phyloP scores from a whole-genome alignment of 2,329 filamentous ascomycete species.

The Thelonectria olida region DNA sequence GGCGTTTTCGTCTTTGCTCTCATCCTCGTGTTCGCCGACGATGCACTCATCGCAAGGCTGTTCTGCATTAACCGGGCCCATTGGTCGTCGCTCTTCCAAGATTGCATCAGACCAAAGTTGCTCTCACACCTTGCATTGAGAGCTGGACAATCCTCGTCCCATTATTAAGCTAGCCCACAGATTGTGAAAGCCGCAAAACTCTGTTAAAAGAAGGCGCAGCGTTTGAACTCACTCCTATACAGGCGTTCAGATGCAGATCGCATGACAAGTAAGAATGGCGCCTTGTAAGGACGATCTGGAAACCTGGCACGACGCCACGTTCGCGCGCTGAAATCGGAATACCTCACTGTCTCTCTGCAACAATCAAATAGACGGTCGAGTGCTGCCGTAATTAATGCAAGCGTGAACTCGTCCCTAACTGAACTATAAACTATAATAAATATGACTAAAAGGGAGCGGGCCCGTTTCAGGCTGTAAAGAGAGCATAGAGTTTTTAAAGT shows the following conservation, averaged over 20 bases:
- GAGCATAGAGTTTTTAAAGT: too few relatives aligned
- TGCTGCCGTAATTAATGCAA: neutral
- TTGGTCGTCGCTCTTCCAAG: neutral
- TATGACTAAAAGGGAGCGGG: too few relatives aligned
- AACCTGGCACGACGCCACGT: neutral
- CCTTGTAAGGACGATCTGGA: neutral
- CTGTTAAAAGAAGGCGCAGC: neutral
- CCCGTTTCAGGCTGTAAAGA: too few relatives aligned
- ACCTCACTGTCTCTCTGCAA: neutral
- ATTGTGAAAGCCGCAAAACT: neutral
- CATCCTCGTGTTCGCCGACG: neutral
- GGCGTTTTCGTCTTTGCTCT: neutral
- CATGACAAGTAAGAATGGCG: neutral
- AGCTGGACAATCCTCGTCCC: neutral
- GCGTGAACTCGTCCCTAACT: neutral
- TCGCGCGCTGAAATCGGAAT: neutral
- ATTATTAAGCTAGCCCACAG: neutral
- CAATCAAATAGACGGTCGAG: conserved; percentile 3
- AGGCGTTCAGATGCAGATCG: neutral
- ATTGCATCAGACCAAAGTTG: neutral
- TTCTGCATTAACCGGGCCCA: neutral
- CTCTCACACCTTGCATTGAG: neutral
- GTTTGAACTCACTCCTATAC: conserved; percentile 1
- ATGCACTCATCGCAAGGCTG: neutral
- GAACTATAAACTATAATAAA: too few relatives aligned